A percentile compares a stretch with the other conserved stretches of the same genome.
phyloP scores from a whole-genome alignment of 345 rosid genomes.

The Melaleuca alternifolia region DNA sequence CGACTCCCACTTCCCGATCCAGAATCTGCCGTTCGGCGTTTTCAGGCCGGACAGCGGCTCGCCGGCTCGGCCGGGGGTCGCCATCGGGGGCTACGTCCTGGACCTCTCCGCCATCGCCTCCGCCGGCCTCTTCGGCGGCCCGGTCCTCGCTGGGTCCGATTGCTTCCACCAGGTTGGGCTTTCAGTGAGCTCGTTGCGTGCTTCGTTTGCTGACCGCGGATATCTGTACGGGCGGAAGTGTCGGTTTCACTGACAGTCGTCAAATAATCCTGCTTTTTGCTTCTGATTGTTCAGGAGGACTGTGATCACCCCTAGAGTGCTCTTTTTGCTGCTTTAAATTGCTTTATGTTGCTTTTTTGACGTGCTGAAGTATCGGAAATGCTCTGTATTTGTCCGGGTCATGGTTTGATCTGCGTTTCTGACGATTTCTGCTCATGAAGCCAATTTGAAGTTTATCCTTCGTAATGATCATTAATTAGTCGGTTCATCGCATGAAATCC shows the following conservation, averaged over 20 bases:
- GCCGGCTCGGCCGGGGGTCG: slow-evolving; percentile 67
- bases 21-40: slow-evolving; percentile 88
- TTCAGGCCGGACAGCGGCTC: slow-evolving; percentile 49
- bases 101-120: slow-evolving; percentile 70
- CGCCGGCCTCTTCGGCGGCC: slow-evolving; percentile 72
- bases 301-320: neutral
- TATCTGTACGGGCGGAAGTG: neutral
- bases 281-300: neutral
- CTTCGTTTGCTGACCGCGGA: neutral
- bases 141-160: slow-evolving; percentile 48
- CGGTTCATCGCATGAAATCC: neutral
- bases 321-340: neutral
- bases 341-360: neutral
- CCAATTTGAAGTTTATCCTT: neutral
- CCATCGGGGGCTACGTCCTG: slow-evolving; percentile 67
- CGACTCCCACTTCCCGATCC: slow-evolving; percentile 85
- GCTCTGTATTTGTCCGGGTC: neutral
- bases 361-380: neutral
- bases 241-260: neutral
- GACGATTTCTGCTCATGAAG: neutral
- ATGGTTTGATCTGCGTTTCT: neutral
- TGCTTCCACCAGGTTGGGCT: slow-evolving; percentile 73
- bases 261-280: neutral
- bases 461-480: neutral
- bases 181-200: neutral